phyloP scores from a whole-genome alignment of 2,329 filamentous ascomycete genomes.

The Phyllosticta capitalensis region DNA sequence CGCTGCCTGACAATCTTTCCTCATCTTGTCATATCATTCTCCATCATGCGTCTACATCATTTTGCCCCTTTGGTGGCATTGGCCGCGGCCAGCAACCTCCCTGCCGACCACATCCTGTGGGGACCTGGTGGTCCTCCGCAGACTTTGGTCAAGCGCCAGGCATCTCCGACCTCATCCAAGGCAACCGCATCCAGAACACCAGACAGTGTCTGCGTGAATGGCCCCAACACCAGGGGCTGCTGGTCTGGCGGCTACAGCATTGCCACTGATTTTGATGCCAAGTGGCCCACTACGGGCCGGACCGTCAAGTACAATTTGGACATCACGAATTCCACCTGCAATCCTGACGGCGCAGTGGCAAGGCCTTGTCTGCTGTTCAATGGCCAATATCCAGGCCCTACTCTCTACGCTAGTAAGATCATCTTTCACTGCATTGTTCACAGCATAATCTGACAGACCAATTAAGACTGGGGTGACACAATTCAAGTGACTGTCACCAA shows the following conservation, averaged over 20 bases:
- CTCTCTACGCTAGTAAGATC: constrained; percentile 3
- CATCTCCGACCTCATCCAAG: neutral
- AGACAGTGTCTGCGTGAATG: constrained; percentile 26
- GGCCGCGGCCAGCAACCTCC: constrained; percentile 14
- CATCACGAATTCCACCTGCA: constrained; percentile 33
- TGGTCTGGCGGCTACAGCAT: constrained; percentile 36
- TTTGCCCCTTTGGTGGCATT: constrained; percentile 15
- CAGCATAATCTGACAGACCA: constrained; percentile 9
- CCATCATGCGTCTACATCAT: constrained; percentile 14
- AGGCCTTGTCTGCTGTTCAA: constrained; percentile 25
- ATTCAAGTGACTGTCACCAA: constrained; percentile 31
- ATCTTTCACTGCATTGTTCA: constrained; percentile 14
- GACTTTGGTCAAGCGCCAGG: constrained; percentile 1
- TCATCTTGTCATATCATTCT: neutral
- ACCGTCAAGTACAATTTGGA: constrained; percentile 28
- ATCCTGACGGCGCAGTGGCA: constrained; percentile 29
- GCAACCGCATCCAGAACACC: constrained; percentile 13
- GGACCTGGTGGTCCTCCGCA: constrained; percentile 14
- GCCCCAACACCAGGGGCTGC: constrained; percentile 28
- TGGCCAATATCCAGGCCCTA: constrained; percentile 55
- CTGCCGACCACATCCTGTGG: constrained; percentile 17
- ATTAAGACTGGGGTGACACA: constrained; percentile 30
- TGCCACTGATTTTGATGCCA: constrained; percentile 36
- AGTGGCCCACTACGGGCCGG: constrained; percentile 26
- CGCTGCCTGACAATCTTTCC: neutral